Conservation (phyloP, 129 eudicot species). For the Artemisia argyi region DNA sequence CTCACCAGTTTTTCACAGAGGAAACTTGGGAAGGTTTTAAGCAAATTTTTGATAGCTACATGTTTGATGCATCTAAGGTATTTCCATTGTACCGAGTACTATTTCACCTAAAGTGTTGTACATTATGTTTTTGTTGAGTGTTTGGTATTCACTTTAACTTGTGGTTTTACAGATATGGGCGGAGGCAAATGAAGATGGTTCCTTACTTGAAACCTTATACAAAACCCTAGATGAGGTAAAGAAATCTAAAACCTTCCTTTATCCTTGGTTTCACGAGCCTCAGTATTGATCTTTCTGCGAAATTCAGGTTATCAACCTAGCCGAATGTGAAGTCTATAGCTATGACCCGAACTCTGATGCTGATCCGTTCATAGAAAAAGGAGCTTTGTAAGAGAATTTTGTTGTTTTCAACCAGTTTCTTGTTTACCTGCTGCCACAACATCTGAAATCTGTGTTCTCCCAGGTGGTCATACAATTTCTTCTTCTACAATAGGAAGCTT, state of each 20-base stretch:
- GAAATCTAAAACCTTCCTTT: neutral
- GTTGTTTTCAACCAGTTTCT: neutral
- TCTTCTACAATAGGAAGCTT: constrained; percentile 88
- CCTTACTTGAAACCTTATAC: constrained; percentile 67
- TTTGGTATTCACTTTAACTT: constrained; percentile 8
- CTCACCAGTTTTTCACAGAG: constrained; percentile 90
- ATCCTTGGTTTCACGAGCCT: neutral
- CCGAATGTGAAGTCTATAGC: constrained; percentile 90
- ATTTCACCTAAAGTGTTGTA: neutral
- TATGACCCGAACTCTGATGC: constrained; percentile 88
- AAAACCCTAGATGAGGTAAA: constrained; percentile 88
- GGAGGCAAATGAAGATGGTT: constrained; percentile 64
- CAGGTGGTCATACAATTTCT: constrained; percentile 93
- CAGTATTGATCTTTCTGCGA: constrained; percentile 15
- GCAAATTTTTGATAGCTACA: constrained; percentile 91
- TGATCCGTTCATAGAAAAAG: constrained; percentile 78
- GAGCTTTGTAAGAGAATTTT: constrained; percentile 71
- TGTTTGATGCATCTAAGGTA: constrained; percentile 98
- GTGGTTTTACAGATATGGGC: constrained; percentile 71
- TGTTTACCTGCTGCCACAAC: constrained; percentile 6
- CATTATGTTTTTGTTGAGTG: neutral
- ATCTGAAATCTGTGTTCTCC: constrained; percentile 16
- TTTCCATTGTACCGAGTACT: neutral
- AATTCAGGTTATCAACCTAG: constrained; percentile 79
- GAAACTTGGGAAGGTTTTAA: constrained; percentile 92